Evolutionary conservation across 129 eudicot species (phyloP), one percentile per base, ranked within the genome.

Genomic region (Flaveria ramosissima): DNA sequence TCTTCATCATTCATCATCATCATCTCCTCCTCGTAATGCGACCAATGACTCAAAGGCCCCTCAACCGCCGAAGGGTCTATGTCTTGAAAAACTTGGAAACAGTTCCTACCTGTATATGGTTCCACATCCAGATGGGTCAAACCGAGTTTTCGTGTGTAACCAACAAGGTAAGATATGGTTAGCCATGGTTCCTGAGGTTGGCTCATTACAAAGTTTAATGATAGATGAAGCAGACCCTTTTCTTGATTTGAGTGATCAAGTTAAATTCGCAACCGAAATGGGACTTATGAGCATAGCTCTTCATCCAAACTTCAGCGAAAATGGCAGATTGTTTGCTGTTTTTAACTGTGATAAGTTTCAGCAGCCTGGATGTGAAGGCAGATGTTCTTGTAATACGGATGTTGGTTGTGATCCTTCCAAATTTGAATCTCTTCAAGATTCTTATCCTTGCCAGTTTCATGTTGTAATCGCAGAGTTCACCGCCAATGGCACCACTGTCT

Each of bases 301-400:
- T 32, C 90, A 86, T 83, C 90, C 90, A 21, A 78, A 86, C 41
- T 86, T 80, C 27, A 65, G 65, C 0, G 68, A 5, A 6, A 86
- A 83, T 69, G 90, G 90, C 16, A 71, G 90, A 68, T 70, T 86
- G 17, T 83, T 86, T 77, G 90, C 74, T 50, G 78, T 81, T 14
- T 86, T 59, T 42, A 83, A 80, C 46, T 86, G 90, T 73, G 87
- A 83, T 77, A 86, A 86, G 81, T 81, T 80, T 36, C 73, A 42
- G 30, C 81, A 83, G 55, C 59, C 80, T 42, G 85, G 87, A 46
- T 86, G 90, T 48, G 82, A 81, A 83, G 87, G 90, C 46, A 81
- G 85, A 80, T 86, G 90, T 73, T 80, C 90, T 0, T 86, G 90
- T 72, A 86, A 86, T 64, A 24, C 85, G 1, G 87, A 86, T 67